Evolutionary conservation across 2,329 filamentous ascomycete species (phyloP).

Genomic region (Dryadomyces quercivorus): DNA sequence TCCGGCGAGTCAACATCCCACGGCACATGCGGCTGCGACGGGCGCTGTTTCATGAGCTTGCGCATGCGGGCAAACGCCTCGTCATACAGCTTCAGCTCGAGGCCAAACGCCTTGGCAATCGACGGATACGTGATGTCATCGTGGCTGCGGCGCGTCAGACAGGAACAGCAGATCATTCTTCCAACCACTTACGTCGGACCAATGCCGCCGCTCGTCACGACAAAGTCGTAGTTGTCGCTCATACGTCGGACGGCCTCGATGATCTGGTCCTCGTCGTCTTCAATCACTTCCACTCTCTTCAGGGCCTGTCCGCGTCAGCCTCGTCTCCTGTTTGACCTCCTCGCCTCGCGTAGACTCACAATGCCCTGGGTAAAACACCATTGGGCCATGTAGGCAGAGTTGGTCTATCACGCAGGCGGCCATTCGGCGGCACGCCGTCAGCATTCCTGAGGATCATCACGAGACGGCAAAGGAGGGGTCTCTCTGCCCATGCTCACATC

Average conservation of each 20-base stretch:
- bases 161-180: neutral
- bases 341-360: slow-evolving; percentile 24
- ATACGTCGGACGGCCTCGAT: slow-evolving; percentile 77
- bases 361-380: slow-evolving; percentile 53
- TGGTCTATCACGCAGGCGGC: slow-evolving; percentile 33
- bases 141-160: slow-evolving; percentile 43
- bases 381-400: slow-evolving; percentile 51
- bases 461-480: neutral
- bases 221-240: slow-evolving; percentile 83
- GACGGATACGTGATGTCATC: slow-evolving; percentile 96
- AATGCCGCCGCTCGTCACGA: slow-evolving; percentile 91
- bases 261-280: slow-evolving; percentile 85
- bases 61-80: slow-evolving; percentile 75
- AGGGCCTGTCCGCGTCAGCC: slow-evolving; percentile 38
- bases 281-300: slow-evolving; percentile 83
- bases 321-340: neutral
- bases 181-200: slow-evolving; percentile 59
- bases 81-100: slow-evolving; percentile 66
- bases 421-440: neutral
- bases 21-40: slow-evolving; percentile 61
- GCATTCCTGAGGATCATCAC: neutral
- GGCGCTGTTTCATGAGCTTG: slow-evolving; percentile 59
- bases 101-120: slow-evolving; percentile 77
- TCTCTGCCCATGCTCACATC: slow-evolving; percentile 7
- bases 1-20: slow-evolving; percentile 75